A percentile compares a stretch with the other conserved stretches of the same genome.
phyloP scores from a whole-genome alignment of 1,139 yeast species.

The Geotrichum europaeum region DNA sequence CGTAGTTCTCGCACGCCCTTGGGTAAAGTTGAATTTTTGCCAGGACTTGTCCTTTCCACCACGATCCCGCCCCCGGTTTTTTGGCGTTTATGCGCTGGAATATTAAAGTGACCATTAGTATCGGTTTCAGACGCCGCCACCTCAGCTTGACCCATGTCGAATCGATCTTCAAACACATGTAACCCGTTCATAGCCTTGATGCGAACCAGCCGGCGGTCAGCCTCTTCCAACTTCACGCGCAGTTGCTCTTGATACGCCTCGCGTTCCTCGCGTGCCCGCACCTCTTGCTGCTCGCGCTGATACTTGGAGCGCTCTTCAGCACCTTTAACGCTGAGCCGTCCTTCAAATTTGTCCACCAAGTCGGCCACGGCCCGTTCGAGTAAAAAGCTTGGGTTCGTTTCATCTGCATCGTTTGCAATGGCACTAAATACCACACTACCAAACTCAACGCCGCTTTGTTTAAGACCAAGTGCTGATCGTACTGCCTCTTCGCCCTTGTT shows the following conservation, averaged over 20 bases:
- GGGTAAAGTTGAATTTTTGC: not conserved
- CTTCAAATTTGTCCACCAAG: slow-evolving; percentile 12
- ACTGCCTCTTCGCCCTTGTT: slow-evolving; percentile 2
- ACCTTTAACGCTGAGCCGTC: slow-evolving; percentile 11
- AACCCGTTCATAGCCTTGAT: slow-evolving; percentile 7
- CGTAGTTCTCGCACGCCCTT: slow-evolving; percentile 14
- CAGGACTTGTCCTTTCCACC: not conserved
- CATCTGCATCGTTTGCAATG: not conserved
- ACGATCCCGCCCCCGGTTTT: not conserved
- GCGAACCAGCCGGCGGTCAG: not conserved
- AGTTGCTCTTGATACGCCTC: slow-evolving; percentile 13
- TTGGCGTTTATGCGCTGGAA: not conserved
- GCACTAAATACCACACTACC: slow-evolving; percentile 6
- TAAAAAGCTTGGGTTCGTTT: slow-evolving; percentile 7
- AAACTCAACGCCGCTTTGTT: not conserved
- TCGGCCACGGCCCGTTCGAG: slow-evolving; percentile 1
- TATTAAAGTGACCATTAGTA: not conserved
- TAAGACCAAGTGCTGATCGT: not conserved
- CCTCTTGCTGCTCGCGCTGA: slow-evolving; percentile 9
- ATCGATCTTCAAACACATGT: slow-evolving; percentile 3
- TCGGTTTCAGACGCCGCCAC: not conserved
- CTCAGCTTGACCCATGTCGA: not conserved
- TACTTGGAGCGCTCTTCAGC: not conserved
- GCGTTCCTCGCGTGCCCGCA: slow-evolving; percentile 2
- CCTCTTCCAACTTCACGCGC: slow-evolving; percentile 4